phyloP scores from a whole-genome alignment of 768 basidiomycete genomes.

The Mycena haematopus region DNA sequence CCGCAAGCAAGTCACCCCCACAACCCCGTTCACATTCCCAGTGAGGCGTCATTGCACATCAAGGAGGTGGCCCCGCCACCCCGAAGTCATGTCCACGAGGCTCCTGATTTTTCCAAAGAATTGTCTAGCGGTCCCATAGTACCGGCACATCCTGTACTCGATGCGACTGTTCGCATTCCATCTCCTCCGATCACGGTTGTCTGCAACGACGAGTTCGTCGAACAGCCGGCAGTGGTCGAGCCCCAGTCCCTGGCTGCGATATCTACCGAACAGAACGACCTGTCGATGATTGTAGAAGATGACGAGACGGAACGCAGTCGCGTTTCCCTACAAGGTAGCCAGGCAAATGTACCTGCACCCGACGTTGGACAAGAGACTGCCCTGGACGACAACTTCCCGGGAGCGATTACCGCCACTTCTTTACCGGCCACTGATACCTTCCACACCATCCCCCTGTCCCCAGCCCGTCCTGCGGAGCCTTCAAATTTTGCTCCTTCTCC shows the following conservation, averaged over 20 bases:
- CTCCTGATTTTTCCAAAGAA: background rate
- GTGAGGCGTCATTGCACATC: constrained; percentile 45
- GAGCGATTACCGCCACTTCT: constrained; percentile 27
- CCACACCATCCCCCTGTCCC: constrained; percentile 47
- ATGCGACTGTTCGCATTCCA: background rate
- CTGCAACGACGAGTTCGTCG: background rate
- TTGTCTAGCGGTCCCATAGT: background rate
- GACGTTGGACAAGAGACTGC: constrained; percentile 7
- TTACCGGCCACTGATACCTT: constrained; percentile 44
- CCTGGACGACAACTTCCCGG: constrained; percentile 15
- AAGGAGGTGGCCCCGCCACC: constrained; percentile 30
- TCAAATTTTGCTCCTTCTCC: constrained; percentile 11
- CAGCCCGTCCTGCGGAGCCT: constrained; percentile 34
- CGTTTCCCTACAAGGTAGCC: constrained; percentile 31
- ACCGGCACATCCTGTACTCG: background rate
- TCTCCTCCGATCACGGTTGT: background rate
- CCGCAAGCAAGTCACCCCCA: background rate
- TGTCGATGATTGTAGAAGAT: constrained; percentile 77
- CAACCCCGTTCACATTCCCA: constrained; percentile 32
- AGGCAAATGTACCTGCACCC: background rate
- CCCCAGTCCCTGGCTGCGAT: constrained; percentile 5
- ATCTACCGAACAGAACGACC: constrained; percentile 46
- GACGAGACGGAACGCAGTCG: constrained; percentile 62
- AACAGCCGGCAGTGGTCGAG: background rate
- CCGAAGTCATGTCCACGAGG: background rate